A percentile compares a stretch with the other conserved stretches of the same genome.
Evolutionary conservation across 106 monocot genomes (phyloP).

Genomic region (Alisma plantagoaquatica): DNA sequence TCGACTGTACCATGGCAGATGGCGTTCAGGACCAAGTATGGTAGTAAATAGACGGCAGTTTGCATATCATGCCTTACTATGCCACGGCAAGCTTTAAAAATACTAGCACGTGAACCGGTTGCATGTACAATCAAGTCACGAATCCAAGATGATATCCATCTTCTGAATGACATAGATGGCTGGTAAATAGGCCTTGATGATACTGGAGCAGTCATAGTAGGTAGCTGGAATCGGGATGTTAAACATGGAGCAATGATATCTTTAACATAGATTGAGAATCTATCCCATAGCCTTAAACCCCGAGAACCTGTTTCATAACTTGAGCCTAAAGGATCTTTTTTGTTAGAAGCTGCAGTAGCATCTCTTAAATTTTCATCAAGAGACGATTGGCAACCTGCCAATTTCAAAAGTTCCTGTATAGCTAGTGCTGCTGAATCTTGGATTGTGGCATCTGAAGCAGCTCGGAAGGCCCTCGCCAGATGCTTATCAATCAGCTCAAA

Average conservation of each 20-base stretch:
- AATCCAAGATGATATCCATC: slow-evolving; percentile 95
- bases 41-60: slow-evolving; percentile 81
- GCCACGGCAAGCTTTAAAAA: slow-evolving; percentile 92
- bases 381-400: slow-evolving; percentile 81
- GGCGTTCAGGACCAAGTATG: slow-evolving; percentile 91
- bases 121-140: slow-evolving; percentile 69
- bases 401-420: slow-evolving; percentile 91
- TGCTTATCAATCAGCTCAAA: slow-evolving; percentile 97
- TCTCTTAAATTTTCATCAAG: slow-evolving; percentile 28
- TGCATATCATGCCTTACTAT: slow-evolving; percentile 98
- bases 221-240: slow-evolving; percentile 91
- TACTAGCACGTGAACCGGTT: slow-evolving; percentile 66
- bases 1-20: slow-evolving; percentile 83
- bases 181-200: slow-evolving; percentile 66
- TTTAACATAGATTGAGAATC: slow-evolving; percentile 92
- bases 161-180: slow-evolving; percentile 85
- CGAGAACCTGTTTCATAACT: slow-evolving; percentile 25
- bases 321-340: background rate
- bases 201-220: slow-evolving; percentile 51
- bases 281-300: slow-evolving; percentile 80
- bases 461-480: slow-evolving; percentile 90
- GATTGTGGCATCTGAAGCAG: slow-evolving; percentile 82
- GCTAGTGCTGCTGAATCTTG: slow-evolving; percentile 99
- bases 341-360: slow-evolving; percentile 10
- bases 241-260: slow-evolving; percentile 98